Percentiles rank a stretch among this genome's conserved stretches.
Evolutionary conservation across 768 basidiomycete species (phyloP).

Genomic region (Clitopilus passeckerianus): DNA sequence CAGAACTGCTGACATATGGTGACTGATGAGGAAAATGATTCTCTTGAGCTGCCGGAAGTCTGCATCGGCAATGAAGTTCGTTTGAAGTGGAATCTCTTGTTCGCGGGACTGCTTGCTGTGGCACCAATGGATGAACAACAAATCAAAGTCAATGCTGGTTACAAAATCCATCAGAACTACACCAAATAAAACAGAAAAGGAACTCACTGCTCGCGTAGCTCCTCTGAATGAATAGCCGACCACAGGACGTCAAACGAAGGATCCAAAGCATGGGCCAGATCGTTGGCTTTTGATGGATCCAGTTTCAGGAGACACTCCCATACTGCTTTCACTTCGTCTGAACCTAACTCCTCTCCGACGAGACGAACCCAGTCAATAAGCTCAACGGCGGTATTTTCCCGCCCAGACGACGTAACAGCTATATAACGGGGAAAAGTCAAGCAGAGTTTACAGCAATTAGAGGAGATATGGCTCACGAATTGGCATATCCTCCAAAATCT

Average conservation of each 20-base stretch:
- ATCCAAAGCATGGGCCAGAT: slow-evolving; percentile 38
- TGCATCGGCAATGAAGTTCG: not conserved
- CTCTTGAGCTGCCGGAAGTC: not conserved
- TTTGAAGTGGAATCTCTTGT: not conserved
- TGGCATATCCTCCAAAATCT: slow-evolving; percentile 32
- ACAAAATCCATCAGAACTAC: not conserved
- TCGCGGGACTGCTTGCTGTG: not conserved
- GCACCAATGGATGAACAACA: not conserved
- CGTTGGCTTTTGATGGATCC: slow-evolving; percentile 33
- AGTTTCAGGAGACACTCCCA: slow-evolving; percentile 32
- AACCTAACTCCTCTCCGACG: slow-evolving; percentile 24
- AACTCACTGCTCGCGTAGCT: not conserved
- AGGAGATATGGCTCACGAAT: slow-evolving; percentile 35
- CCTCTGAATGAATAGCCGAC: slow-evolving; percentile 24
- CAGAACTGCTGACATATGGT: slow-evolving; percentile 16
- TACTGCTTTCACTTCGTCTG: slow-evolving; percentile 36
- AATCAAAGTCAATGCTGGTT: not conserved
- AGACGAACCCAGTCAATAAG: slow-evolving; percentile 65
- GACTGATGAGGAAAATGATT: not conserved
- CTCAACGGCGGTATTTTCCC: slow-evolving; percentile 36
- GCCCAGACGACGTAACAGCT: slow-evolving; percentile 30
- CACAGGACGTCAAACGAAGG: slow-evolving; percentile 39
- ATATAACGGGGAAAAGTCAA: not conserved
- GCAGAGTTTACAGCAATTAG: not conserved
- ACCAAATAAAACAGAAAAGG: not conserved